phyloP scores from a whole-genome alignment of 2,329 filamentous ascomycete genomes.

The Knufia fluminis region DNA sequence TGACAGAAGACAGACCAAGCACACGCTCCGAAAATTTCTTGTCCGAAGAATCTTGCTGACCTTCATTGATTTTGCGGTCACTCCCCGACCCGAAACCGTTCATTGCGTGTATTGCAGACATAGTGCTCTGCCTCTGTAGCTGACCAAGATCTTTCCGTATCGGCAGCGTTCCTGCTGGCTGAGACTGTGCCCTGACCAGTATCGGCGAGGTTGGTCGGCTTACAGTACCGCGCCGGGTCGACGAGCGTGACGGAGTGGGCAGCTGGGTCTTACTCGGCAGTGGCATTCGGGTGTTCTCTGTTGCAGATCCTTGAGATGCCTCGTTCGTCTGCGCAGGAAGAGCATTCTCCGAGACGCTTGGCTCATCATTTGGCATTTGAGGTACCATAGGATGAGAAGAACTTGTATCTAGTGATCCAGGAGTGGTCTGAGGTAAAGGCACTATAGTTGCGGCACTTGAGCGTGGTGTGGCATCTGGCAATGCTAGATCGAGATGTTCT shows the following conservation, averaged over 20 bases:
- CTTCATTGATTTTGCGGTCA: conserved; percentile 19
- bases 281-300: background rate
- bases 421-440: background rate
- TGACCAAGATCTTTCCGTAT: conserved; percentile 25
- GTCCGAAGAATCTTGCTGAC: conserved; percentile 43
- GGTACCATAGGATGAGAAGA: background rate
- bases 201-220: conserved; percentile 34
- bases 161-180: conserved; percentile 33
- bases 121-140: conserved; percentile 13
- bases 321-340: background rate
- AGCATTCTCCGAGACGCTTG: background rate
- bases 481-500: conserved; percentile 53
- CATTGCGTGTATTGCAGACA: conserved; percentile 19
- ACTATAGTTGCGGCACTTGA: background rate
- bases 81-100: conserved; percentile 17
- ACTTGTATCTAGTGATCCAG: background rate
- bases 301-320: background rate
- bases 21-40: conserved; percentile 72
- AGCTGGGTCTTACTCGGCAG: background rate
- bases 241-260: background rate
- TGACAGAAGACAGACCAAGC: conserved; percentile 56
- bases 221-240: conserved; percentile 1
- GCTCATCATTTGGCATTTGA: background rate
- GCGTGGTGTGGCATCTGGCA: conserved; percentile 6
- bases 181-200: conserved; percentile 43